phyloP scores from a whole-genome alignment of 2,329 filamentous ascomycete genomes.

The Trichophyton mentagrophytes region DNA sequence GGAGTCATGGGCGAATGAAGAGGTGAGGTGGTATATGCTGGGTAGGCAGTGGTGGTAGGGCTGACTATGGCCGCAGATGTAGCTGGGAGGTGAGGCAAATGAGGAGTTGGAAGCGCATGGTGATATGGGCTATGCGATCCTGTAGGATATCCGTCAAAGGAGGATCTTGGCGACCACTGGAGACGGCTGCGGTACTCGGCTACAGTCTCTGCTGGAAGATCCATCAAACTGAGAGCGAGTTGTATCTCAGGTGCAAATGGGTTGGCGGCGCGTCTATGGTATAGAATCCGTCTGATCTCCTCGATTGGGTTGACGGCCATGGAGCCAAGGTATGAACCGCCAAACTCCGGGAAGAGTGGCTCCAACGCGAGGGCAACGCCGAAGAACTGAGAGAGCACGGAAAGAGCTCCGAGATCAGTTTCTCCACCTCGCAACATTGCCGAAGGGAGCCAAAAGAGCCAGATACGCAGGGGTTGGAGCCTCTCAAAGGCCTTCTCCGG shows the following conservation, averaged over 20 bases:
- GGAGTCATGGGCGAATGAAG: slow-evolving; percentile 30
- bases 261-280: slow-evolving; percentile 52
- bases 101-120: slow-evolving; percentile 21
- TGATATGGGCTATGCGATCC: slow-evolving; percentile 26
- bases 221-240: slow-evolving; percentile 55
- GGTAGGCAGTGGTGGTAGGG: slow-evolving; percentile 24
- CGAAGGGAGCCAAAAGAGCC: slow-evolving; percentile 93
- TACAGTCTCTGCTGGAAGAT: slow-evolving; percentile 58
- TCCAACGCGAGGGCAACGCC: slow-evolving; percentile 77
- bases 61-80: slow-evolving; percentile 17
- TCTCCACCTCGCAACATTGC: slow-evolving; percentile 66
- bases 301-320: slow-evolving; percentile 71
- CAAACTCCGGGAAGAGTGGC: slow-evolving; percentile 81
- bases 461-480: slow-evolving; percentile 73
- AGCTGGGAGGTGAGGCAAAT: slow-evolving; percentile 20
- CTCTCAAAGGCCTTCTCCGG: slow-evolving; percentile 81
- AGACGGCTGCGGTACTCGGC: slow-evolving; percentile 56
- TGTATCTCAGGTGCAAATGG: slow-evolving; percentile 46
- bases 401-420: slow-evolving; percentile 61
- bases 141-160: slow-evolving; percentile 27
- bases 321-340: slow-evolving; percentile 73
- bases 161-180: slow-evolving; percentile 43
- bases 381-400: slow-evolving; percentile 85
- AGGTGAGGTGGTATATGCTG: slow-evolving; percentile 29
- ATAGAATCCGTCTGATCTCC: slow-evolving; percentile 66